These are phyloP conservation scores for Botryotinia globosa DNA, from an alignment of 2,329 filamentous ascomycete species.

Conservation along the genomic window DNA sequence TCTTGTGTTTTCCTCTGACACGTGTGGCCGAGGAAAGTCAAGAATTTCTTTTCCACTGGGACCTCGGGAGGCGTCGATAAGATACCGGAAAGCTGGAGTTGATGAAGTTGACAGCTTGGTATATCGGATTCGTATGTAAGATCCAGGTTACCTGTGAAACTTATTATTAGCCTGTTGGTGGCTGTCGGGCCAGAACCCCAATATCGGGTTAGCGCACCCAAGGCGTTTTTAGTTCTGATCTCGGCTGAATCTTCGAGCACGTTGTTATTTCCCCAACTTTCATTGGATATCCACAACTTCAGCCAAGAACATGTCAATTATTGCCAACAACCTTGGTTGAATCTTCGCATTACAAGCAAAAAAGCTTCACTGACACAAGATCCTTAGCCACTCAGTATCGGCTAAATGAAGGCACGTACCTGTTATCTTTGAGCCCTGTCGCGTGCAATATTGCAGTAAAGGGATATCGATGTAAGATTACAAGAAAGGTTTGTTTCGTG, in stretches of 20 bases:
- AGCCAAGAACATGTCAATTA: constrained; percentile 9
- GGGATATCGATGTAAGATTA: not conserved
- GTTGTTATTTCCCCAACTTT: constrained; percentile 9
- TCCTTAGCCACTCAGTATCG: not conserved
- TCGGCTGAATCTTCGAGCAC: constrained; percentile 12
- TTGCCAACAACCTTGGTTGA: not conserved
- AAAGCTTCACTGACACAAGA: not conserved
- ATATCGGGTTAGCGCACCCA: not conserved
- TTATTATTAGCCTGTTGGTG: not conserved
- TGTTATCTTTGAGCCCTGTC: not conserved
- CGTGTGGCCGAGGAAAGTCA: not conserved
- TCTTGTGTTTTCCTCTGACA: not conserved
- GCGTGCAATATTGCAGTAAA: constrained; percentile 11
- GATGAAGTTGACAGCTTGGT: too few species aligned
- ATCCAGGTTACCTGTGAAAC: too few species aligned
- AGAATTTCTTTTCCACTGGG: not conserved
- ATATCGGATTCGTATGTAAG: too few species aligned
- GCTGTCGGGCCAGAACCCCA: not conserved
- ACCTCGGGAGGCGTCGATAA: not conserved
- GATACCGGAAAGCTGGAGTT: not conserved
- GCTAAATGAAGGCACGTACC: not conserved
- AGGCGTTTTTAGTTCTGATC: not conserved
- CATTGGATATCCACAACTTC: constrained; percentile 14
- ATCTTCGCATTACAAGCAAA: not conserved
- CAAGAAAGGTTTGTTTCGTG: not conserved